Evolutionary conservation across 345 rosid species (phyloP), one percentile per base, ranked within the genome.

Genomic region (Gossypium rotundifolium): DNA sequence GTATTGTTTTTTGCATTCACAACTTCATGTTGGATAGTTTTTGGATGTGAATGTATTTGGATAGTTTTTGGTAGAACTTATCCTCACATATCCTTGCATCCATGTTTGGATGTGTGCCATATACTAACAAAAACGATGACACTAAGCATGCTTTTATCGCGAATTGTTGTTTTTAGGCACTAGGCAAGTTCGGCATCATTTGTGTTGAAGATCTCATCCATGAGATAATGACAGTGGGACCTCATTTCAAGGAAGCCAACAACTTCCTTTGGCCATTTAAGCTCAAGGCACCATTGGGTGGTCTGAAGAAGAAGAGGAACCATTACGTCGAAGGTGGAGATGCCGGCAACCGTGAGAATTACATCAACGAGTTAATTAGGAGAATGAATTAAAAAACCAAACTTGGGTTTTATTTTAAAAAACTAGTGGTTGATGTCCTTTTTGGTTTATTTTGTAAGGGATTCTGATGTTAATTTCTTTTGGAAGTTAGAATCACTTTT

Each of bases 321-420:
- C 98, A 94, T 83, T 94, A 94, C 45, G 97, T 94, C 0, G 98
- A 94, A 84, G 98, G 98, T 1, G 98, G 97, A 46, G 98, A 94
- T 80, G 97, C 97, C 0, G 93, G 93, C 7, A 89, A 89, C 75
- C 89, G 93, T 2, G 97, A 94, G 76, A 82, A 88, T 75, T 90
- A 79, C 79, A 88, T 94, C 80, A 94, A 92, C 5, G 89, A 86
- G 79, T 85, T 89, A 42, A 87, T 78, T 81, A 84, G 94, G 84
- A 90, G 98, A 77, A 94, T 94, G 98, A 94, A 94, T 75, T 94
- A 87, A 80, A 57, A 53, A 11, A 33, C 38, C 2, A 51, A 54
- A 70, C 22, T 44, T 45, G 38, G 23, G 6, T 14, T 14, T 16
- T 23, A 3, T 48, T 9, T 46, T 42, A 23, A 7, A 18, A 25